Evolutionary conservation across 2,329 filamentous ascomycete species (phyloP).

Genomic region (Apiospora rasikravindrae): DNA sequence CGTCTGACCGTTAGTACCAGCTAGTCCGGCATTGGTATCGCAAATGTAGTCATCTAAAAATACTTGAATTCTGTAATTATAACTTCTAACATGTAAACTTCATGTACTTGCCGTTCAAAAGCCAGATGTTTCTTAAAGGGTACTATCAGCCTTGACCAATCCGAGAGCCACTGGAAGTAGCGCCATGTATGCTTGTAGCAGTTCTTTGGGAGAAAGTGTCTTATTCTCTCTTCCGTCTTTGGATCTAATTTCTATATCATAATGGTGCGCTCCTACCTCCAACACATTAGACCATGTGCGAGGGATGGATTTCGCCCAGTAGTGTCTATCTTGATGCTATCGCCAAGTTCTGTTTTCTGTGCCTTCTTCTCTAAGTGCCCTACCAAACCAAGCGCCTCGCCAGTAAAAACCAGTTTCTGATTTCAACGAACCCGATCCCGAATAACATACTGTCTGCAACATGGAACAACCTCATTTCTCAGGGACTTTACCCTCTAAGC

Average conservation of each 20-base stretch:
- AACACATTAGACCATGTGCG: background rate
- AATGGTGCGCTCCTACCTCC: background rate
- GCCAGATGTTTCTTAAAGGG: background rate
- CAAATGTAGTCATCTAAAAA: background rate
- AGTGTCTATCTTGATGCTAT: slow-evolving; percentile 4
- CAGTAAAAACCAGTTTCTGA: background rate
- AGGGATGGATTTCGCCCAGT: background rate
- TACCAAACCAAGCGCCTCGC: slow-evolving; percentile 13
- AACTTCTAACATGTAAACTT: background rate
- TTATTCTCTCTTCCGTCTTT: background rate
- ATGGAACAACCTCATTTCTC: slow-evolving; percentile 24
- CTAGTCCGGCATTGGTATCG: background rate
- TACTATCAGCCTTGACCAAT: background rate
- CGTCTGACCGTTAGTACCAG: background rate
- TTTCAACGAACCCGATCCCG: background rate
- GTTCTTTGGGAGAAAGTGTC: background rate
- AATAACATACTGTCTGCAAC: background rate
- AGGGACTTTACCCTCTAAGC: slow-evolving; percentile 59
- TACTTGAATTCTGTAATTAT: background rate
- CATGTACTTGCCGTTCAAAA: background rate
- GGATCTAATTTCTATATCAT: background rate
- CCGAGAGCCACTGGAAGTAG: background rate
- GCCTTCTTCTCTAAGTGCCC: slow-evolving; percentile 1
- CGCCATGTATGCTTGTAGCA: background rate
- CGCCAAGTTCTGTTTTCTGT: background rate